Percentiles rank a stretch among this genome's conserved stretches.
Evolutionary conservation across 202 grass and related monocot species (phyloP).

Genomic region (Brachypodium distachyon): DNA sequence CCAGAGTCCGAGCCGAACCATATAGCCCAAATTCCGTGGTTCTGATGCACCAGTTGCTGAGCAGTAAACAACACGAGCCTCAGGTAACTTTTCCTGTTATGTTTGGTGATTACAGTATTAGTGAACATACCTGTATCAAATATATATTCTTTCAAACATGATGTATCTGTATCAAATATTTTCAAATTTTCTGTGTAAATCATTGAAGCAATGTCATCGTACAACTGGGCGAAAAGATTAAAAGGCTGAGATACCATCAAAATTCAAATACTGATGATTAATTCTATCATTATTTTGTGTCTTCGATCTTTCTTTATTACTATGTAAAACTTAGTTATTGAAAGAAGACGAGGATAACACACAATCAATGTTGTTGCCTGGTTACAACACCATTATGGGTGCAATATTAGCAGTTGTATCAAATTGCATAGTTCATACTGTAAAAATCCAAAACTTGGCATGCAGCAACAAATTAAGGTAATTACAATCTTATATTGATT

Average conservation of each 20-base stretch:
- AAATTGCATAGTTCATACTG: background rate
- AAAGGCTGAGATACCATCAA: background rate
- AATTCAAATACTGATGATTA: background rate
- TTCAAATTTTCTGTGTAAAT: background rate
- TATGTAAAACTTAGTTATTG: background rate
- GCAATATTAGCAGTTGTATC: background rate
- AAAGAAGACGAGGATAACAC: background rate
- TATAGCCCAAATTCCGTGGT: conserved; percentile 96
- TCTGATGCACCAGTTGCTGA: conserved; percentile 99
- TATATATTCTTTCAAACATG: background rate
- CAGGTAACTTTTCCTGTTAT: conserved; percentile 71
- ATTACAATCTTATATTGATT: background rate
- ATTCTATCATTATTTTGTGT: background rate
- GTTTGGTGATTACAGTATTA: conserved; percentile 25
- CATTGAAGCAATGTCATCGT: conserved; percentile 9
- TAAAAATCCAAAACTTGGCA: background rate
- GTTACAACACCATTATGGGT: background rate
- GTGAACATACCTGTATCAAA: conserved; percentile 10
- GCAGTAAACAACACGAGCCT: conserved; percentile 91
- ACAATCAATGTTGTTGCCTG: background rate
- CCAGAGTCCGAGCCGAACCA: conserved; percentile 98
- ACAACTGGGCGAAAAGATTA: background rate
- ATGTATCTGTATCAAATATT: background rate
- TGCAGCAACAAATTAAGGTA: background rate
- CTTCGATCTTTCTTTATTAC: background rate